Conservation (phyloP, 2,329 filamentous ascomycete genomes). For the Sporothrix brunneoviolacea region DNA sequence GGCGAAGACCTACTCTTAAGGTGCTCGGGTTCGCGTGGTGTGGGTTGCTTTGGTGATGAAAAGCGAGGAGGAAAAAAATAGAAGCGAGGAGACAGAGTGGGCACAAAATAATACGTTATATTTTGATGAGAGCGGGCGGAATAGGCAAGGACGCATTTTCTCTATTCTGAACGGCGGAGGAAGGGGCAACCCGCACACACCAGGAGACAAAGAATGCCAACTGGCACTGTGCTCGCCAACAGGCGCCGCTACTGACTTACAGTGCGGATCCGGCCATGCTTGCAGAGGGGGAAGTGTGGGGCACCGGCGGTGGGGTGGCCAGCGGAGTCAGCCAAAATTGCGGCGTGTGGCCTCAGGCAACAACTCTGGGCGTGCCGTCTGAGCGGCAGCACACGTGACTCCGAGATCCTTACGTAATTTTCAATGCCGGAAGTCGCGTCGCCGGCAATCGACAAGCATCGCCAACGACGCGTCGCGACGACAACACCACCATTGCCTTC, state of each 20-base stretch:
- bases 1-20: slow-evolving; percentile 5
- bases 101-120: slow-evolving; percentile 6
- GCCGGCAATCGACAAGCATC: no score
- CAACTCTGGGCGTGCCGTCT: not conserved
- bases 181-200: slow-evolving; percentile 14
- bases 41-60: slow-evolving; percentile 17
- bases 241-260: not conserved
- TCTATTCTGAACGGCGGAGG: slow-evolving; percentile 5
- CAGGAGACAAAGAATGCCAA: not conserved
- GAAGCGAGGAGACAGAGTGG: slow-evolving; percentile 7
- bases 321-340: slow-evolving; percentile 2
- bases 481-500: no score
- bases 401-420: not conserved
- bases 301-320: slow-evolving; percentile 12
- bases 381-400: not conserved
- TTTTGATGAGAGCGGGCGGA: slow-evolving; percentile 12
- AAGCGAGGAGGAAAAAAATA: not conserved
- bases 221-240: slow-evolving; percentile 1
- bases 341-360: slow-evolving; percentile 7
- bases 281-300: slow-evolving; percentile 9
- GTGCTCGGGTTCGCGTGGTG: slow-evolving; percentile 5
- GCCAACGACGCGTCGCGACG: slow-evolving; percentile 51
- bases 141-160: slow-evolving; percentile 10
- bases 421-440: not conserved
- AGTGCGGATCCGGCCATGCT: not conserved